Conservation (phyloP, 83 land plant genomes). For the Picea abies region DNA sequence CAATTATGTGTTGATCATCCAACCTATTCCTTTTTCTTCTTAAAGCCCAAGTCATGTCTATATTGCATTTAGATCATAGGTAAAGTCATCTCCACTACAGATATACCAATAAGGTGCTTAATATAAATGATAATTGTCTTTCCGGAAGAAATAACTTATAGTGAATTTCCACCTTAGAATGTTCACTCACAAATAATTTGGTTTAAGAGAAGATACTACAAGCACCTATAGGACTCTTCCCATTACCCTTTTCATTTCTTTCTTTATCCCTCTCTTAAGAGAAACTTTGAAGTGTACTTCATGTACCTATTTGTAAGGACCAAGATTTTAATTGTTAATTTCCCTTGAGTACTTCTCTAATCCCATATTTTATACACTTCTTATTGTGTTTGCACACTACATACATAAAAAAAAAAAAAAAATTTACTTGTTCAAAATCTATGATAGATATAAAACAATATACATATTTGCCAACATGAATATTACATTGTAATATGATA, state of each 20-base stretch:
- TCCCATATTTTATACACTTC: background rate
- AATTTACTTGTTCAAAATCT: too few species aligned
- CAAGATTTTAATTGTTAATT: background rate
- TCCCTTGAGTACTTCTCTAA: background rate
- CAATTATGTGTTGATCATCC: too few species aligned
- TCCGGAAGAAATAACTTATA: too few species aligned
- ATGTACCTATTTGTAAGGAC: slow-evolving; percentile 46
- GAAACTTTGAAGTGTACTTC: slow-evolving; percentile 61
- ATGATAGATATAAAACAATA: background rate
- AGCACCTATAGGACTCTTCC: slow-evolving; percentile 57
- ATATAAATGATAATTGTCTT: too few species aligned
- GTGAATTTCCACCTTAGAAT: too few species aligned
- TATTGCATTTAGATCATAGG: too few species aligned
- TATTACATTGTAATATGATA: too few species aligned
- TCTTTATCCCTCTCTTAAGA: slow-evolving; percentile 57
- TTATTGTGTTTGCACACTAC: background rate
- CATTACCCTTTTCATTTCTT: slow-evolving; percentile 55
- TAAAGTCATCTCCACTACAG: too few species aligned
- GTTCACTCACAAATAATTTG: too few species aligned
- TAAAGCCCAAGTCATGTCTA: too few species aligned
- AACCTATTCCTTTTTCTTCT: too few species aligned
- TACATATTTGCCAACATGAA: slow-evolving; percentile 95
- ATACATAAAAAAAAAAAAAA: background rate
- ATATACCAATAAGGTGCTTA: too few species aligned
- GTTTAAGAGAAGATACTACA: background rate